A percentile compares a stretch with the other conserved stretches of the same genome.
These are phyloP conservation scores for Graphiopsis chlorocephala DNA, from an alignment of 2,329 filamentous ascomycete genomes.

Conservation along the genomic window DNA sequence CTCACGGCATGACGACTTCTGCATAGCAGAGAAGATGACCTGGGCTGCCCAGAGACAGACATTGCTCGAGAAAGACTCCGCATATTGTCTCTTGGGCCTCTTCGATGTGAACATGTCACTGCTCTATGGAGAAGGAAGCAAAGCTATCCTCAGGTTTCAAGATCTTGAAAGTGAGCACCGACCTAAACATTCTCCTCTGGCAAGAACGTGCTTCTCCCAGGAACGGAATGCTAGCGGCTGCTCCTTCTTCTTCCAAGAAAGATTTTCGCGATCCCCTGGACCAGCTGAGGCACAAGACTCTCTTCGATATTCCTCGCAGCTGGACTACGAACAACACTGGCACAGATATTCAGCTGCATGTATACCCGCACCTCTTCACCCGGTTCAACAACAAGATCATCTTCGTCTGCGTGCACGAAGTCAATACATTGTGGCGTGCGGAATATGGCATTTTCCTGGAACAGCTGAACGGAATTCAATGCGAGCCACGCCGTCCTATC, in stretches of 20 bases:
- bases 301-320: neutral
- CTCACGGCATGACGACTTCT: conserved; percentile 22
- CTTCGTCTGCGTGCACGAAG: neutral
- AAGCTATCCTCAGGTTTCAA: conserved; percentile 38
- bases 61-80: conserved; percentile 40
- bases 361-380: neutral
- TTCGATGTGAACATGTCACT: conserved; percentile 47
- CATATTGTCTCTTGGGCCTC: conserved; percentile 46
- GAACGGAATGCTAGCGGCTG: neutral
- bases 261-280: neutral
- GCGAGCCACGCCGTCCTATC: neutral
- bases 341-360: neutral
- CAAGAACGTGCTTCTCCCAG: neutral
- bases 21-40: conserved; percentile 23
- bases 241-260: neutral
- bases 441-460: neutral
- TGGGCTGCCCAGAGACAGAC: conserved; percentile 21
- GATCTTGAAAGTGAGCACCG: conserved; percentile 21
- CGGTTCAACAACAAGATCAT: neutral
- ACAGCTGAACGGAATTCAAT: neutral
- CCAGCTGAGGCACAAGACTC: neutral
- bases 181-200: conserved; percentile 11
- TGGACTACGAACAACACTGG: neutral
- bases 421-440: neutral
- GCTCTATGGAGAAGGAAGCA: conserved; percentile 39